Conservation (phyloP, 2,329 filamentous ascomycete genomes). For the Nigrograna mackinnonii region DNA sequence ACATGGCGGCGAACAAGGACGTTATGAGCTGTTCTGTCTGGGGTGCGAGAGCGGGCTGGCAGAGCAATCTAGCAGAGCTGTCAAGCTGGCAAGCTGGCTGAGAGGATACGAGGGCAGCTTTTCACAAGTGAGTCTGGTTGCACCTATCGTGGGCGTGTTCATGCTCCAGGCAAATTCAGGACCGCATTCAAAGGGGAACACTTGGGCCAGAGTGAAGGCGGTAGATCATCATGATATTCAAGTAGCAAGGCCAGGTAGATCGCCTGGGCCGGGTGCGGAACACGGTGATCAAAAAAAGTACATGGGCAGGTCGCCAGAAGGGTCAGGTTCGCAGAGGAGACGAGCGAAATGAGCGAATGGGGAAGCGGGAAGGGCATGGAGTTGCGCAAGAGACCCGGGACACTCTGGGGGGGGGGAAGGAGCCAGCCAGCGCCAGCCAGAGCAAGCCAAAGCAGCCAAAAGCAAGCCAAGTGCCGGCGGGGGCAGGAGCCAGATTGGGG, state of each 20-base stretch:
- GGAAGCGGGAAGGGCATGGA: slow-evolving; percentile 25
- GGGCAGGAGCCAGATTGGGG: slow-evolving; percentile 20
- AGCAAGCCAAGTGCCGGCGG: slow-evolving; percentile 36
- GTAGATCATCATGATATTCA: slow-evolving; percentile 44
- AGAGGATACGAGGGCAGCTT: slow-evolving; percentile 26
- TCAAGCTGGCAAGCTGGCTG: slow-evolving; percentile 11
- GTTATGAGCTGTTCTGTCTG: slow-evolving; percentile 16
- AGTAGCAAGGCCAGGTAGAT: slow-evolving; percentile 38
- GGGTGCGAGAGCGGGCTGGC: slow-evolving; percentile 17
- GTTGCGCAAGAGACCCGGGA: no score
- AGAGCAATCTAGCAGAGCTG: no score
- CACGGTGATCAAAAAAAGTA: slow-evolving; percentile 45
- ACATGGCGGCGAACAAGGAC: slow-evolving; percentile 35
- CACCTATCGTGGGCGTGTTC: slow-evolving; percentile 32
- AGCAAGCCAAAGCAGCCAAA: no score
- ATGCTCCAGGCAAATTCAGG: slow-evolving; percentile 36
- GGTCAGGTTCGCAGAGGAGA: slow-evolving; percentile 35
- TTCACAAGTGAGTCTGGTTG: slow-evolving; percentile 30
- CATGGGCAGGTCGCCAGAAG: slow-evolving; percentile 39
- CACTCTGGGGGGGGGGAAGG: no score
- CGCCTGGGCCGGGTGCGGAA: slow-evolving; percentile 29
- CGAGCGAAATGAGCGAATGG: slow-evolving; percentile 18
- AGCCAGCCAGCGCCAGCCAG: no score
- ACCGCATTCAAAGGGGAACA: slow-evolving; percentile 32
- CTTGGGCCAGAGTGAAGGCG: slow-evolving; percentile 26